These are phyloP conservation scores for Aurantiochytrium sp. DNA, from an alignment of 108 stramenopile species.

Conservation along the genomic window DNA sequence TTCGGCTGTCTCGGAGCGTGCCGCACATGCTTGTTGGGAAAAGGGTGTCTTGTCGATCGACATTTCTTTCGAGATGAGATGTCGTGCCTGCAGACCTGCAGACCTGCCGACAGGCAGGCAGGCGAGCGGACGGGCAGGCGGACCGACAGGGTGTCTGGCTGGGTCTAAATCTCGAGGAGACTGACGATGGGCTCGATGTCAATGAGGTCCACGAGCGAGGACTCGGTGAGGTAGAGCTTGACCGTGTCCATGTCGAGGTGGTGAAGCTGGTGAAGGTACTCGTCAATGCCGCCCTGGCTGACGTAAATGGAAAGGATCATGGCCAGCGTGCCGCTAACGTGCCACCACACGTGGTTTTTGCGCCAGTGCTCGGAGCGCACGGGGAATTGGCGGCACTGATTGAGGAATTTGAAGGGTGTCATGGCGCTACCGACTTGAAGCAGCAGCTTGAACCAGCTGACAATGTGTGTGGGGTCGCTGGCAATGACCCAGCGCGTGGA, in stretches of 20 bases:
- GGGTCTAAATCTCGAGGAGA: background rate
- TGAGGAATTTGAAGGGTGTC: background rate
- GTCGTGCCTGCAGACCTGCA: no score
- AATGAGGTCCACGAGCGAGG: background rate
- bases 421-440: background rate
- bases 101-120: no score
- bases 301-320: conserved; percentile 5
- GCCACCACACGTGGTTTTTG: conserved; percentile 11
- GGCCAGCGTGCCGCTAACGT: background rate
- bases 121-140: no score
- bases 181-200: background rate
- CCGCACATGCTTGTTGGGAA: no score
- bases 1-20: no score
- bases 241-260: background rate
- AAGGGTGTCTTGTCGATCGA: no score
- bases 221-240: background rate
- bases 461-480: background rate
- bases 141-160: no score
- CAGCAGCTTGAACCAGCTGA: background rate
- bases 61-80: no score
- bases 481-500: background rate
- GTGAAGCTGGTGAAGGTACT: background rate
- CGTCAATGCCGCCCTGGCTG: background rate
- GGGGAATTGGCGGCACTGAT: conserved; percentile 1
- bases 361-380: conserved; percentile 10